phyloP scores from a whole-genome alignment of 805 yeast genomes.

The Pachysolen tannophilus region DNA sequence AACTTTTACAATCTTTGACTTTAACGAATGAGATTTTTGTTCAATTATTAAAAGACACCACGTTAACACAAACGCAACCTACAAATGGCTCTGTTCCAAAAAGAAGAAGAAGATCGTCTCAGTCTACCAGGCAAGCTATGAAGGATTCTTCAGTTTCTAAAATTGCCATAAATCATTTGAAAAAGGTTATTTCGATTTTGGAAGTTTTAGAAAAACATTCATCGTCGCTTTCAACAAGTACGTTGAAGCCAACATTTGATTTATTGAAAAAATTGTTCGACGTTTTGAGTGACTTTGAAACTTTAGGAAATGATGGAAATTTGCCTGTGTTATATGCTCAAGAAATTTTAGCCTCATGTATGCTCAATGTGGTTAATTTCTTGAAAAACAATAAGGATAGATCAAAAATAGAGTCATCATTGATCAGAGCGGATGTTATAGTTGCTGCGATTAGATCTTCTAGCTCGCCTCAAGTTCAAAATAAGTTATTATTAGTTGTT shows the following conservation, averaged over 20 bases:
- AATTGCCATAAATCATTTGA: constrained; percentile 72
- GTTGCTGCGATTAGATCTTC: constrained; percentile 88
- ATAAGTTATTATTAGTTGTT: constrained; percentile 73
- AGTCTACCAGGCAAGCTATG: constrained; percentile 68
- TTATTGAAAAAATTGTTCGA: constrained; percentile 40
- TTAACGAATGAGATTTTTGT: constrained; percentile 52
- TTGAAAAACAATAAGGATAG: constrained; percentile 33
- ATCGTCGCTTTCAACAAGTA: constrained; percentile 7
- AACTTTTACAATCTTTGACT: constrained; percentile 43
- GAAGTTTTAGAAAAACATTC: constrained; percentile 61
- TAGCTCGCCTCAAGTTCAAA: constrained; percentile 91
- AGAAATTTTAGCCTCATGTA: constrained; percentile 82
- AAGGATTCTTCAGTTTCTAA: constrained; percentile 62
- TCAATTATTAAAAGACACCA: constrained; percentile 43
- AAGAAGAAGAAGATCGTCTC: constrained; percentile 78
- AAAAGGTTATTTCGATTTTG: constrained; percentile 67
- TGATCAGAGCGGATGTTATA: constrained; percentile 80
- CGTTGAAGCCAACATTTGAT: constrained; percentile 22
- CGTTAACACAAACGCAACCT: constrained; percentile 26
- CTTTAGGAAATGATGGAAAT: constrained; percentile 85
- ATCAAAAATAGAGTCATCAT: constrained; percentile 45
- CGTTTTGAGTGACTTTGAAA: constrained; percentile 65
- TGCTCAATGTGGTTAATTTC: constrained; percentile 58
- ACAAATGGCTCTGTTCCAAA: constrained; percentile 42
- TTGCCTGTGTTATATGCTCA: constrained; percentile 87